Percentiles rank a stretch among this genome's conserved stretches.
Evolutionary conservation across 306 rosid genomes (phyloP).

Genomic region (Pterocarpus macrocarpus): DNA sequence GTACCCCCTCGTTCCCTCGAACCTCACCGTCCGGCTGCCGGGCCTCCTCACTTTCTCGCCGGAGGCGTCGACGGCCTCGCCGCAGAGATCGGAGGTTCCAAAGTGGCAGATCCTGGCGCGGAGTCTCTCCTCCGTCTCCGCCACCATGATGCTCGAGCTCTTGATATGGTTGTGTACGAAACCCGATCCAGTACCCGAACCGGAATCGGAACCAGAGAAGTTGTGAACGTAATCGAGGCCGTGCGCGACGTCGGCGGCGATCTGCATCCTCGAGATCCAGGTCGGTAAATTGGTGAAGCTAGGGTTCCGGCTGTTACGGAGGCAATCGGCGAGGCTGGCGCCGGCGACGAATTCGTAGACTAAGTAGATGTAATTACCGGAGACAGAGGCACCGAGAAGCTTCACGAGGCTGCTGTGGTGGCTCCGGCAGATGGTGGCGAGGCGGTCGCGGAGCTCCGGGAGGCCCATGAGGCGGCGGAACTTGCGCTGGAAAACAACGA

Average conservation of each 20-base stretch:
- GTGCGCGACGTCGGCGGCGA: slow-evolving; percentile 90
- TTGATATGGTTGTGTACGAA: slow-evolving; percentile 88
- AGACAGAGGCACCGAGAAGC: slow-evolving; percentile 84
- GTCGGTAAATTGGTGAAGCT: slow-evolving; percentile 73
- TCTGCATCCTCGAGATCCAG: slow-evolving; percentile 82
- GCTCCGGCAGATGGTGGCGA: slow-evolving; percentile 66
- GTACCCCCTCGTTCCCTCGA: slow-evolving; percentile 91
- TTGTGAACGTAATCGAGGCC: slow-evolving; percentile 93
- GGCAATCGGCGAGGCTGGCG: slow-evolving; percentile 76
- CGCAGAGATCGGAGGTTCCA: slow-evolving; percentile 84
- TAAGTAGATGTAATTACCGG: slow-evolving; percentile 67
- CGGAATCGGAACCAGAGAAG: slow-evolving; percentile 64
- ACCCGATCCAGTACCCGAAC: slow-evolving; percentile 59
- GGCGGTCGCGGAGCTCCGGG: slow-evolving; percentile 60
- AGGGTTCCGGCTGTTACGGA: slow-evolving; percentile 78
- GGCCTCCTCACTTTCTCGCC: slow-evolving; percentile 41
- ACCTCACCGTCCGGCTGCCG: slow-evolving; percentile 54
- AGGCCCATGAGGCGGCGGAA: slow-evolving; percentile 62
- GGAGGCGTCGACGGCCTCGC: slow-evolving; percentile 48
- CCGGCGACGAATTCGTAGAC: slow-evolving; percentile 82
- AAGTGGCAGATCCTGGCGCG: slow-evolving; percentile 83
- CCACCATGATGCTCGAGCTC: slow-evolving; percentile 74
- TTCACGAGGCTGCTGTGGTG: slow-evolving; percentile 78
- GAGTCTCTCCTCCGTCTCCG: slow-evolving; percentile 56
- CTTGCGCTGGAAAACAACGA: slow-evolving; percentile 71